Percentiles rank a stretch among this genome's conserved stretches.
phyloP scores from a whole-genome alignment of 805 yeast species.

The Candida parachauliodes region DNA sequence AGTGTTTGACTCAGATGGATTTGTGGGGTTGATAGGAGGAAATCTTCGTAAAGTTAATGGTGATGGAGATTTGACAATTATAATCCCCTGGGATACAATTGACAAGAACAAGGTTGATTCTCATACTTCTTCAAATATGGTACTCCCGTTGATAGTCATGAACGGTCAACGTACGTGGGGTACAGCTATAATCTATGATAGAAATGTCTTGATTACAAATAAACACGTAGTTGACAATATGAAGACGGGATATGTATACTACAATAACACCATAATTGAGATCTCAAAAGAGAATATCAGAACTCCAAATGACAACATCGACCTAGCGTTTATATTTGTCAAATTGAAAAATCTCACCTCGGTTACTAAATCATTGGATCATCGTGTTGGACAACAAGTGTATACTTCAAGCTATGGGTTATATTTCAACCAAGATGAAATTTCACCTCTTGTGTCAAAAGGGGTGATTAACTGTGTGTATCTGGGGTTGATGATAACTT shows the following conservation, averaged over 20 bases:
- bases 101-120: conserved; percentile 5
- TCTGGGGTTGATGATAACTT: conserved; percentile 21
- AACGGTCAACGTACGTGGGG: conserved; percentile 35
- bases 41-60: conserved; percentile 37
- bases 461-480: conserved; percentile 27
- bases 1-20: conserved; percentile 12
- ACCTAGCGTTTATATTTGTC: conserved; percentile 32
- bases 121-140: conserved; percentile 6
- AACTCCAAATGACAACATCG: conserved; percentile 31
- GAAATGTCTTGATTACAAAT: conserved; percentile 35
- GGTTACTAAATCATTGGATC: background rate
- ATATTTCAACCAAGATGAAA: conserved; percentile 18
- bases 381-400: conserved; percentile 20
- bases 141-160: conserved; percentile 18
- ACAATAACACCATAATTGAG: conserved; percentile 4
- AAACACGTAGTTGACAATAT: conserved; percentile 33
- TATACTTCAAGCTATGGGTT: conserved; percentile 40
- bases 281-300: conserved; percentile 19
- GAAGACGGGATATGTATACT: conserved; percentile 8
- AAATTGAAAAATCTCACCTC: background rate
- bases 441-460: conserved; percentile 28
- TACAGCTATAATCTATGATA: conserved; percentile 34
- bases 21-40: conserved; percentile 39
- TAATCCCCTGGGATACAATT: conserved; percentile 26
- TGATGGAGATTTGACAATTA: conserved; percentile 40